Evolutionary conservation across 1,284 basidiomycete genomes (phyloP), one percentile per base, ranked within the genome.

Genomic region (Cryptococcus sp.): DNA sequence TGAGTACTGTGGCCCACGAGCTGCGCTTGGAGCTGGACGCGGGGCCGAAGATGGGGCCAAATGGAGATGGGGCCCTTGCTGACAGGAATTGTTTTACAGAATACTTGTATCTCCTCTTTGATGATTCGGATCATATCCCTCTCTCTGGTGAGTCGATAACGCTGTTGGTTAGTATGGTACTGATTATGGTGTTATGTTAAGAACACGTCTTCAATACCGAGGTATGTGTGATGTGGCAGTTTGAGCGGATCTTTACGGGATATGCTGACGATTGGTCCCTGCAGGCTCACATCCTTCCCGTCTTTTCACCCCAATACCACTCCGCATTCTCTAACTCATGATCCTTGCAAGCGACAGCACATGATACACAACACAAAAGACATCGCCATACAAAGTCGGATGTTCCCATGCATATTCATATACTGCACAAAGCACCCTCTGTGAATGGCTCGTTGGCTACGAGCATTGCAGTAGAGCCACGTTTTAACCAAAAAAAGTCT

Each of bases 191-290:
- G 45, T 49, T 46, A 20, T 57, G 13, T 22, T 17, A 59, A 91
- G 89, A 87, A 74, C 89, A 89, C 75, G 91, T 97, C n/a, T 89
- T 96, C 78, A 97, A 96, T 72, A 97, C 94, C 3, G 93, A 95
- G 81, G 88, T 87, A 63, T 59, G 80, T 71, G 13, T 22, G 29
- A 34, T 34, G 29, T 34, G 29, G 29, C 29, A 34, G 29, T 34
- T 34, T 34, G 29, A 7, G 29, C 29, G 29, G 13, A 34, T 10
- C 29, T 34, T 45, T 7, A n/a, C 40, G 50, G 52, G 39, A 20
- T 13, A 1, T 40, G 22, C n/a, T 45, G 13, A 34, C 43, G 10
- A 8, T 26, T 16, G 16, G 20, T 5, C n/a, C 43, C 16, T 19
- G n/a, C 49, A 73, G 69, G 77, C 75, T 8, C 77, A 78, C 55